Conservation (phyloP, 2,329 filamentous ascomycete genomes). For the Aquanectria penicillioides region DNA sequence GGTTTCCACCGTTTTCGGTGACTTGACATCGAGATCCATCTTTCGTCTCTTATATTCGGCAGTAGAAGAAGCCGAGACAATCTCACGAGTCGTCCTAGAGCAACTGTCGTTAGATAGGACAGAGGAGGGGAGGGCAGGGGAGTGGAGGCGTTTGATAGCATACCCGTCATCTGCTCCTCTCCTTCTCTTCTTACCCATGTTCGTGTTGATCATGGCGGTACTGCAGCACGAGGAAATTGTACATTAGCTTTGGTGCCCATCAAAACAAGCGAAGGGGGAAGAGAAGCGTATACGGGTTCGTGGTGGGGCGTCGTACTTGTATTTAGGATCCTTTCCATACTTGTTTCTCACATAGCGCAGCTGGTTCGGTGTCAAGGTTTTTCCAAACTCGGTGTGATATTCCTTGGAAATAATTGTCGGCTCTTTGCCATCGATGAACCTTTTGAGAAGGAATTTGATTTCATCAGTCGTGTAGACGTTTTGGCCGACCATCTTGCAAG, state of each 20-base stretch:
- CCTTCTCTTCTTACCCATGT: conserved; percentile 16
- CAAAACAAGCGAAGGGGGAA: background rate
- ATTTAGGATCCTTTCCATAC: conserved; percentile 52
- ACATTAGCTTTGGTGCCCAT: background rate
- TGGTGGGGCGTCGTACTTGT: conserved; percentile 45
- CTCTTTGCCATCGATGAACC: conserved; percentile 41
- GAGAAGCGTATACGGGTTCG: background rate
- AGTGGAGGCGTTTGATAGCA: background rate
- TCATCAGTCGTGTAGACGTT: conserved; percentile 47
- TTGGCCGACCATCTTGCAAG: conserved; percentile 46
- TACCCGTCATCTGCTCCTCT: conserved; percentile 2
- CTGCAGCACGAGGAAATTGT: conserved; percentile 2
- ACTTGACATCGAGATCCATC: no score
- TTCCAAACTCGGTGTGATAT: conserved; percentile 43
- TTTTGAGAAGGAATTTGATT: conserved; percentile 48
- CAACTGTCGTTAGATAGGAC: background rate
- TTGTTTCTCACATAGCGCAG: conserved; percentile 53
- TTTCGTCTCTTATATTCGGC: no score
- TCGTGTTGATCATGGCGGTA: conserved; percentile 25
- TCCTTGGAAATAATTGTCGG: conserved; percentile 37
- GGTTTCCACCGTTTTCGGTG: no score
- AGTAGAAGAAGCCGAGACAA: background rate
- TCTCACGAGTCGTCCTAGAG: background rate
- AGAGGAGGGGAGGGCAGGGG: background rate
- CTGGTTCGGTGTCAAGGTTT: conserved; percentile 46